phyloP scores from a whole-genome alignment of 1,284 basidiomycete species.

The Stygiomarasmius scandens region DNA sequence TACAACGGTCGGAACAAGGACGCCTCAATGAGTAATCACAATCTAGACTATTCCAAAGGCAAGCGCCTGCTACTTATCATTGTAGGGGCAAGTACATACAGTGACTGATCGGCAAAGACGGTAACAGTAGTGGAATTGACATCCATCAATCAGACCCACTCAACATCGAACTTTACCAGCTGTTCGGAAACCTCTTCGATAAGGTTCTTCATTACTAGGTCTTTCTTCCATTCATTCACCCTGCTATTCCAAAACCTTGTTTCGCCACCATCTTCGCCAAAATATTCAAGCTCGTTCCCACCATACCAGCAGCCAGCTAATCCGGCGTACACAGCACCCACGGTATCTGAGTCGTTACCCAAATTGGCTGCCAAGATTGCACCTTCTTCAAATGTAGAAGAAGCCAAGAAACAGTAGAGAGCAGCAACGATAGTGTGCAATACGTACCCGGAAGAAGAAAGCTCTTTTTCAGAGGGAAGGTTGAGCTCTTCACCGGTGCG shows the following conservation, averaged over 20 bases:
- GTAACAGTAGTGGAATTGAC: no score
- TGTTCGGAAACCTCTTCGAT: conserved; percentile 40
- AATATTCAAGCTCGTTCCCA: conserved; percentile 18
- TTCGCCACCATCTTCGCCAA: conserved; percentile 5
- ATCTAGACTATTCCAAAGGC: no score
- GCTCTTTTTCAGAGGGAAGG: conserved; percentile 29
- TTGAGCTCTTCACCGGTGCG: conserved; percentile 11
- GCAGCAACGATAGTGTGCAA: conserved; percentile 40
- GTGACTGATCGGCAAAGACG: no score
- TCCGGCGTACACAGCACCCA: conserved; percentile 45
- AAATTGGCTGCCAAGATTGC: conserved; percentile 46
- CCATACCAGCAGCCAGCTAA: conserved; percentile 46
- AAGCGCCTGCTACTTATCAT: no score
- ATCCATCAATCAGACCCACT: no score
- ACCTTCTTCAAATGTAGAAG: conserved; percentile 43
- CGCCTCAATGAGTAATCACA: no score
- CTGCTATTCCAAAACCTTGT: conserved; percentile 38
- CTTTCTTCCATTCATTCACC: conserved; percentile 37
- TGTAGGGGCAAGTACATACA: no score
- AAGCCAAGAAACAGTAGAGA: conserved; percentile 45
- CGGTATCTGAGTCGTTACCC: conserved; percentile 44
- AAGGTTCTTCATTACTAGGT: conserved; percentile 33
- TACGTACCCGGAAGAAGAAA: conserved; percentile 43
- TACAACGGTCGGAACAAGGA: no score
- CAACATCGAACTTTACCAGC: conserved; percentile 25